Evolutionary conservation across 331 rosid genomes (phyloP).

Genomic region (Spiraea crenata): DNA sequence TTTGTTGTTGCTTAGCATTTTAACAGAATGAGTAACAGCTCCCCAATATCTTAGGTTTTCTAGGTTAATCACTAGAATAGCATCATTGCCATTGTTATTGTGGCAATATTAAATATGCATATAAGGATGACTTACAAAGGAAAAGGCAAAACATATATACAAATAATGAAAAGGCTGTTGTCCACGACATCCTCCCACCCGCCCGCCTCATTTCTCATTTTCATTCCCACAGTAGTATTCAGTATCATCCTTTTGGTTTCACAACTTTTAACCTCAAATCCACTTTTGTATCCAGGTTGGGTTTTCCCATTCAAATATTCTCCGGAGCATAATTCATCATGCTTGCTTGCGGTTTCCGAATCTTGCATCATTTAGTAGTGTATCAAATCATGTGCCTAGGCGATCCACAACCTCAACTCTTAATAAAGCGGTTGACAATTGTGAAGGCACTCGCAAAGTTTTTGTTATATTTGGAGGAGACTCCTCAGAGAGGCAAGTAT

Average conservation of each 20-base stretch:
- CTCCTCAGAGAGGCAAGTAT: constrained; percentile 96
- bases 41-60: background rate
- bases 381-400: constrained; percentile 39
- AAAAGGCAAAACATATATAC: constrained; percentile 3
- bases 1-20: background rate
- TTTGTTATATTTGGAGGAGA: constrained; percentile 93
- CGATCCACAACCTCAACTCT: constrained; percentile 36
- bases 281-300: constrained; percentile 68
- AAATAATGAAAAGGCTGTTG: constrained; percentile 9
- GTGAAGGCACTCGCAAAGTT: constrained; percentile 53
- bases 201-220: background rate
- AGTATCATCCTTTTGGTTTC: background rate
- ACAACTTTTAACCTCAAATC: constrained; percentile 17
- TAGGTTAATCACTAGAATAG: background rate
- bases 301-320: constrained; percentile 88
- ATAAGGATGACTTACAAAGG: background rate
- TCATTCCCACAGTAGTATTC: background rate
- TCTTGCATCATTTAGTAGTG: constrained; percentile 53
- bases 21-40: too few relatives aligned
- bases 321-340: constrained; percentile 69
- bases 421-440: constrained; percentile 36
- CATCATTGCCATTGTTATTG: background rate
- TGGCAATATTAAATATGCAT: background rate
- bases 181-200: background rate
- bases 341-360: constrained; percentile 78